These are phyloP conservation scores for Mrakiaceae sp. DNA, from an alignment of 1,284 basidiomycete species.

Conservation along the genomic window DNA sequence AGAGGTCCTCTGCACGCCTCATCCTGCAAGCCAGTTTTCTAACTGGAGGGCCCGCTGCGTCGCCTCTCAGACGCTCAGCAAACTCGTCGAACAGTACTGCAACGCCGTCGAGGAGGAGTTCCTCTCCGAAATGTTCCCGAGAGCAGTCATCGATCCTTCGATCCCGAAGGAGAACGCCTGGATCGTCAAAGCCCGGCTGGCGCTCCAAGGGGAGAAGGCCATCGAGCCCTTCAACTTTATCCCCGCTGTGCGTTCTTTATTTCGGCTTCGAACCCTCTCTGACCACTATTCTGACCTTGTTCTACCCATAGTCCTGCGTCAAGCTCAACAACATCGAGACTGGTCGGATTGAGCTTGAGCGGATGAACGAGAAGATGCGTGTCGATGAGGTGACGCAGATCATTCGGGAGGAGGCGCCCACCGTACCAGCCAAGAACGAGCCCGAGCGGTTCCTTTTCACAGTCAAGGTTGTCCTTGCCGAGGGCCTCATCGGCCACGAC, in stretches of 20 bases:
- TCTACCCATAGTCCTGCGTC: constrained; percentile 60
- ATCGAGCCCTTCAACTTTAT: constrained; percentile 84
- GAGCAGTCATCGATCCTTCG: constrained; percentile 52
- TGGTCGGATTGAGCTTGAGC: constrained; percentile 78
- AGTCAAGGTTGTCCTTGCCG: constrained; percentile 83
- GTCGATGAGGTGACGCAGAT: constrained; percentile 75
- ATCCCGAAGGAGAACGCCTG: constrained; percentile 75
- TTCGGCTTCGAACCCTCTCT: neutral
- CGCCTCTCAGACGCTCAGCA: constrained; percentile 64
- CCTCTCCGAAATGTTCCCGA: constrained; percentile 86
- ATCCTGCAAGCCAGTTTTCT: neutral
- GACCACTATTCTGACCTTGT: neutral
- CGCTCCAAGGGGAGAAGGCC: constrained; percentile 69
- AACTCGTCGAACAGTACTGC: constrained; percentile 87
- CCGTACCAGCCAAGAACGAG: constrained; percentile 55
- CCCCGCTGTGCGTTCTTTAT: constrained; percentile 40
- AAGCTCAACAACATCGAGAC: constrained; percentile 97
- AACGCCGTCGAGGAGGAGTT: constrained; percentile 77
- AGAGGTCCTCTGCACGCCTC: neutral
- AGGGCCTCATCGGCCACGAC: constrained; percentile 64
- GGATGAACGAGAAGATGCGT: constrained; percentile 83
- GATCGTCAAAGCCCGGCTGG: constrained; percentile 82
- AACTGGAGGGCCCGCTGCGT: neutral
- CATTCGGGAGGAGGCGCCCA: constrained; percentile 43
- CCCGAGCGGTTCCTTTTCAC: constrained; percentile 72